A percentile compares a stretch with the other conserved stretches of the same genome.
These are phyloP conservation scores for Candida krabiensis DNA, from an alignment of 805 yeast genomes.

Conservation along the genomic window DNA sequence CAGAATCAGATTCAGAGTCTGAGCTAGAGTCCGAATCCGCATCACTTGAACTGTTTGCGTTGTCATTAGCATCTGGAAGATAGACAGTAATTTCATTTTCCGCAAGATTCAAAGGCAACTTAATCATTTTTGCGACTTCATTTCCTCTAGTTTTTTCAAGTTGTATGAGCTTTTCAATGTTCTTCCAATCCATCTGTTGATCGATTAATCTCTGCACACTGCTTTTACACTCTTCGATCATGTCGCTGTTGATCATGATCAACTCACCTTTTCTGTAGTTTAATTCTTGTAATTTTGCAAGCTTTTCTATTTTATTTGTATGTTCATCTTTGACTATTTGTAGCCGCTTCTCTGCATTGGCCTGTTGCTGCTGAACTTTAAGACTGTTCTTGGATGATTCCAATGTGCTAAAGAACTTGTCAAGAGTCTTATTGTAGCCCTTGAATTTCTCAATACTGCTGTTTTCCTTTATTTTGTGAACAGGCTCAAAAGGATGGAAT, in stretches of 20 bases:
- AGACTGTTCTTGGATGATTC: slow-evolving; percentile 79
- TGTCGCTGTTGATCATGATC: slow-evolving; percentile 64
- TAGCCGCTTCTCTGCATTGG: slow-evolving; percentile 71
- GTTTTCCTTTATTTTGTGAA: slow-evolving; percentile 27
- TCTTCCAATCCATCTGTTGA: slow-evolving; percentile 93
- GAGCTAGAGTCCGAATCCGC: slow-evolving; percentile 30
- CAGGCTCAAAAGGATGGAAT: slow-evolving; percentile 54
- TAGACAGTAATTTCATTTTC: slow-evolving; percentile 63
- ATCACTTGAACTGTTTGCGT: slow-evolving; percentile 36
- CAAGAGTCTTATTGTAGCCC: slow-evolving; percentile 82
- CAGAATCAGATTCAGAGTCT: slow-evolving; percentile 38
- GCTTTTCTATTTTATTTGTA: slow-evolving; percentile 62
- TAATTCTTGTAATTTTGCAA: slow-evolving; percentile 59
- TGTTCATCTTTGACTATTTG: slow-evolving; percentile 76
- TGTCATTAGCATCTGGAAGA: slow-evolving; percentile 46
- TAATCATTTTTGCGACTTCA: slow-evolving; percentile 59
- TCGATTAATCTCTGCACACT: slow-evolving; percentile 67
- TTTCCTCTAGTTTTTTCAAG: slow-evolving; percentile 70
- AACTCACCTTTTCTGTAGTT: slow-evolving; percentile 72
- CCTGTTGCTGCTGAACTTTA: slow-evolving; percentile 72
- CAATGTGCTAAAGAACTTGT: slow-evolving; percentile 77
- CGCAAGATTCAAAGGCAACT: slow-evolving; percentile 66
- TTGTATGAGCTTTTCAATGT: slow-evolving; percentile 72
- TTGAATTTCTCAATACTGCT: slow-evolving; percentile 43
- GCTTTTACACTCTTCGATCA: slow-evolving; percentile 68